Conservation (phyloP, 2,329 filamentous ascomycete genomes). For the Paramyrothecium sp. region DNA sequence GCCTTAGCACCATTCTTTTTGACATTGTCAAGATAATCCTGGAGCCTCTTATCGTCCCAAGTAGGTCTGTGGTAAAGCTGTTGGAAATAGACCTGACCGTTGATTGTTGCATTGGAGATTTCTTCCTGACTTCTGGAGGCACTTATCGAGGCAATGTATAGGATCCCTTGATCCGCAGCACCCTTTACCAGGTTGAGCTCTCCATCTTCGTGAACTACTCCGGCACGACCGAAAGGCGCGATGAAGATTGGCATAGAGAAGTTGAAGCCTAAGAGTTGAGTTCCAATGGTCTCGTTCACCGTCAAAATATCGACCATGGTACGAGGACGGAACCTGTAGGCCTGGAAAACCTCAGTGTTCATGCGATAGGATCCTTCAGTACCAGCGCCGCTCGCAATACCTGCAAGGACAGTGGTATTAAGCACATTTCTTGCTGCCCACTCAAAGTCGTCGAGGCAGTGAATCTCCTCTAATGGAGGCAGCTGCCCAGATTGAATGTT, state of each 20-base stretch:
- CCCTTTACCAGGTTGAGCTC: constrained; percentile 46
- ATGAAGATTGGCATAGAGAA: constrained; percentile 52
- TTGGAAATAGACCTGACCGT: constrained; percentile 27
- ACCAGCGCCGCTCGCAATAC: constrained; percentile 42
- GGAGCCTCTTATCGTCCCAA: not conserved
- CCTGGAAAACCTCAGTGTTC: constrained; percentile 50
- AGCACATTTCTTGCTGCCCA: constrained; percentile 41
- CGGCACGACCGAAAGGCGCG: constrained; percentile 40
- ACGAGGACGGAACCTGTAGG: constrained; percentile 43
- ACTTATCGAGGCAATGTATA: too few relatives aligned
- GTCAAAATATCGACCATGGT: constrained; percentile 43
- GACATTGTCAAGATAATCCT: constrained; percentile 17
- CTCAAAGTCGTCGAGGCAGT: constrained; percentile 51
- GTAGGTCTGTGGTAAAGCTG: constrained; percentile 22
- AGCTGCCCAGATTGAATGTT: too few relatives aligned
- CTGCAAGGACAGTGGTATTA: constrained; percentile 35
- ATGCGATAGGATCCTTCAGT: constrained; percentile 54
- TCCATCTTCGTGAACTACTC: constrained; percentile 38
- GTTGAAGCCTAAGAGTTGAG: constrained; percentile 48
- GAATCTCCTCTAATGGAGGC: constrained; percentile 22
- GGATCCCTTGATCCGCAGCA: constrained; percentile 41
- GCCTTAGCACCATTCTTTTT: constrained; percentile 22
- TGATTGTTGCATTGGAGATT: not conserved
- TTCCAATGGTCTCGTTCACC: constrained; percentile 30
- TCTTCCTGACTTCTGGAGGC: too few relatives aligned